phyloP scores from a whole-genome alignment of 2,329 filamentous ascomycete genomes.

The Cladobotryum mycophilum region DNA sequence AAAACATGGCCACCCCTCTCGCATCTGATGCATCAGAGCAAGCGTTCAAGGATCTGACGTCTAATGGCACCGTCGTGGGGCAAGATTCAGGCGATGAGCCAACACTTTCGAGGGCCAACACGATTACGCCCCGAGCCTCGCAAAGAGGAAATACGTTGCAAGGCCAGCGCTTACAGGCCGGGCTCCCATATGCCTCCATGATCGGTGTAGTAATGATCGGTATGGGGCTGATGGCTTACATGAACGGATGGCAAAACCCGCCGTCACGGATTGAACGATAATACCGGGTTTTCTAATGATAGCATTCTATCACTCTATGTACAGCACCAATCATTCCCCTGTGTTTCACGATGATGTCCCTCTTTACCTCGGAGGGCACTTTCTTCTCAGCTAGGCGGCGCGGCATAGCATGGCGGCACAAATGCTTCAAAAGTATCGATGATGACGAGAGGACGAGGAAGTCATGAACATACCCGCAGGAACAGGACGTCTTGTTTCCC shows the following conservation, averaged over 20 bases:
- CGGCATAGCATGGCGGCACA: conserved; percentile 17
- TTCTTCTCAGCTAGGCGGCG: conserved; percentile 13
- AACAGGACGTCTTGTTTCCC: conserved; percentile 15
- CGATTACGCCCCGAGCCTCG: conserved; percentile 39
- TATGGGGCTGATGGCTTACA: conserved; percentile 78
- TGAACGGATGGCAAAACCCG: conserved; percentile 68
- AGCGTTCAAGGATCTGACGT: conserved; percentile 11
- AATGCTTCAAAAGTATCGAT: conserved; percentile 15
- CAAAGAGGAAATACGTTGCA: conserved; percentile 35
- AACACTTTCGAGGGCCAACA: conserved; percentile 43
- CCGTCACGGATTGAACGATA: conserved; percentile 28
- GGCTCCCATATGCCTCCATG: conserved; percentile 74
- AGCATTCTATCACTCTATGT: not conserved
- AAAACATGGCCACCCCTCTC: conserved; percentile 15
- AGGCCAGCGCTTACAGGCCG: conserved; percentile 41
- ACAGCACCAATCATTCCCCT: conserved; percentile 2
- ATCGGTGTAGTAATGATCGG: conserved; percentile 74
- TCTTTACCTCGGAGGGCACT: not conserved
- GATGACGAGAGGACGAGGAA: conserved; percentile 26
- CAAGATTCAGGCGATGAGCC: conserved; percentile 34
- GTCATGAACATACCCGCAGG: conserved; percentile 26
- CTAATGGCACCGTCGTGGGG: conserved; percentile 17
- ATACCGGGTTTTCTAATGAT: conserved; percentile 7
- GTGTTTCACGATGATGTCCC: conserved; percentile 3
- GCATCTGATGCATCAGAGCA: conserved; percentile 16